These are phyloP conservation scores for Orbilia javanica DNA, from an alignment of 2,329 filamentous ascomycete species.

Conservation along the genomic window DNA sequence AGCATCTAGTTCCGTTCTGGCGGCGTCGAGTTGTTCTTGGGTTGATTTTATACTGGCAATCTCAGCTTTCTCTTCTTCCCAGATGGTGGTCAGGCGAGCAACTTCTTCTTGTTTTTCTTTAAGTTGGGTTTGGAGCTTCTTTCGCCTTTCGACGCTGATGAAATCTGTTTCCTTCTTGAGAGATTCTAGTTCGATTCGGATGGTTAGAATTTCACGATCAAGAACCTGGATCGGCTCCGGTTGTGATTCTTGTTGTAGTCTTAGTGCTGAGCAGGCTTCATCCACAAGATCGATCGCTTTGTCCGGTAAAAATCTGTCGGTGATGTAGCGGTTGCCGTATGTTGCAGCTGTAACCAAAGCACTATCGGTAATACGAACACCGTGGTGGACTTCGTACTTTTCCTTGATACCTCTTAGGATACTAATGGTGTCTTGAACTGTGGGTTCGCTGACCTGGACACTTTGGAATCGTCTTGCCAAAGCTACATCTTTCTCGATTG, in stretches of 20 bases:
- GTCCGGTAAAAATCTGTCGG: conserved; percentile 93
- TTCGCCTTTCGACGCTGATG: conserved; percentile 85
- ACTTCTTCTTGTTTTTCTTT: conserved; percentile 82
- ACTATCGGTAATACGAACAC: conserved; percentile 91
- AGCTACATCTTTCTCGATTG: conserved; percentile 96
- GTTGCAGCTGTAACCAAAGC: conserved; percentile 91
- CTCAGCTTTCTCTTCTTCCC: conserved; percentile 89
- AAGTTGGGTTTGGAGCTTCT: conserved; percentile 83
- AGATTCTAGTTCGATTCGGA: conserved; percentile 96
- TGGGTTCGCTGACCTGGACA: conserved; percentile 91
- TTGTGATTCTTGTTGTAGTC: conserved; percentile 95
- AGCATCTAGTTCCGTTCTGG: conserved; percentile 85
- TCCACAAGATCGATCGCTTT: conserved; percentile 98
- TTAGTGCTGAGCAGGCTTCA: conserved; percentile 89
- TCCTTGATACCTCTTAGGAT: conserved; percentile 95
- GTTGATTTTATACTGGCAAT: conserved; percentile 88
- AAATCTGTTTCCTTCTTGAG: conserved; percentile 93
- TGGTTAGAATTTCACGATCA: conserved; percentile 95
- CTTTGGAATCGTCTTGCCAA: conserved; percentile 93
- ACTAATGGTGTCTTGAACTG: conserved; percentile 91
- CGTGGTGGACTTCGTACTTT: conserved; percentile 96
- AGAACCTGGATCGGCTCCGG: conserved; percentile 93
- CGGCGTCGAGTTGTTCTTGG: conserved; percentile 88
- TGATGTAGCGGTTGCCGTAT: conserved; percentile 95
- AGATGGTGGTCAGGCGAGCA: conserved; percentile 79